Percentiles rank a stretch among this genome's conserved stretches.
These are phyloP conservation scores for Vanilla planifolia DNA, from an alignment of 106 monocot genomes.

Conservation along the genomic window DNA sequence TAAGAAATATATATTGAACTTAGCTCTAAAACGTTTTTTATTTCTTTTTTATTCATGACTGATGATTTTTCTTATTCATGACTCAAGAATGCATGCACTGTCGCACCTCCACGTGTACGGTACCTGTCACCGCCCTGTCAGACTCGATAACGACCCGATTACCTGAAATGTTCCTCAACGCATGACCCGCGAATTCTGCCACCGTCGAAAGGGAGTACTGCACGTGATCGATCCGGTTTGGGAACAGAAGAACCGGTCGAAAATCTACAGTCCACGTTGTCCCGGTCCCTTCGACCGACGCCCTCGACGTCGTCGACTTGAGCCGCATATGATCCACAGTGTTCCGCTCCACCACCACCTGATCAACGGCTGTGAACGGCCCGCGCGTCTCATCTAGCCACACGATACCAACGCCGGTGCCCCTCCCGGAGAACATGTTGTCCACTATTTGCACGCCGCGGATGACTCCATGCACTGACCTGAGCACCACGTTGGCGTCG, in stretches of 20 bases:
- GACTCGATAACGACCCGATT: constrained; percentile 33
- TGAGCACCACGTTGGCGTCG: constrained; percentile 19
- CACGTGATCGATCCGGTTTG: constrained; percentile 20
- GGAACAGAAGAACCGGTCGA: constrained; percentile 13
- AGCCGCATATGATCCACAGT: constrained; percentile 9
- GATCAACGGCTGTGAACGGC: constrained; percentile 11
- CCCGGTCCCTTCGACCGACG: constrained; percentile 15
- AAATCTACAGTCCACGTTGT: constrained; percentile 21
- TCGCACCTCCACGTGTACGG: constrained; percentile 26
- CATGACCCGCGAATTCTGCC: constrained; percentile 9
- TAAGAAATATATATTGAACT: no score
- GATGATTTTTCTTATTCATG: not conserved
- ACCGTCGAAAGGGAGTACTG: constrained; percentile 22
- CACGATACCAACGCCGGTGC: not conserved
- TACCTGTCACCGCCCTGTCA: constrained; percentile 11
- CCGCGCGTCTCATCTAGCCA: constrained; percentile 4
- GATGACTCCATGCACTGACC: constrained; percentile 18
- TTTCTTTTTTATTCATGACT: no score
- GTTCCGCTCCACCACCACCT: constrained; percentile 22
- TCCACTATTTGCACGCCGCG: constrained; percentile 23
- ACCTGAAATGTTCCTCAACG: constrained; percentile 12
- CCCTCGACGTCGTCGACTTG: constrained; percentile 14
- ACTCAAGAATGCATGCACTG: no score
- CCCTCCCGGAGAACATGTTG: constrained; percentile 29
- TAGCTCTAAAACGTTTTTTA: no score